Conservation (phyloP, 2,329 filamentous ascomycete genomes). For the Hypoxylon sp. region DNA sequence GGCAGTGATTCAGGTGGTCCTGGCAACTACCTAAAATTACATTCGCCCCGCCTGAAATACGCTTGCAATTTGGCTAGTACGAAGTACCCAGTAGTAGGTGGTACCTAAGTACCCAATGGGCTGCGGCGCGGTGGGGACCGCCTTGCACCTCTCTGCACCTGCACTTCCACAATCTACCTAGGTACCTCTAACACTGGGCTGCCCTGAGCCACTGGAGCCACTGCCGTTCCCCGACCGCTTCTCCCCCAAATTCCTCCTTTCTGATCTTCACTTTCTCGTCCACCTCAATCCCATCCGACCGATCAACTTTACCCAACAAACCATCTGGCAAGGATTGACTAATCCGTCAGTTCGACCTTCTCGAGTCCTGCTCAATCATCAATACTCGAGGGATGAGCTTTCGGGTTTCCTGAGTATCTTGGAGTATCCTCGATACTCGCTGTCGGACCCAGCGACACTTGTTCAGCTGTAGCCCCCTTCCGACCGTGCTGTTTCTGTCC, state of each 20-base stretch:
- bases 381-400: constrained; percentile 48
- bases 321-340: constrained; percentile 47
- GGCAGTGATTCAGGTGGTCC: constrained; percentile 34
- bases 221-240: constrained; percentile 49
- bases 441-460: constrained; percentile 39
- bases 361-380: constrained; percentile 41
- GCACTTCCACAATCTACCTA: constrained; percentile 8
- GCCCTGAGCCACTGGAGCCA: constrained; percentile 32
- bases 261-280: constrained; percentile 49
- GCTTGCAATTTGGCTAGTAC: constrained; percentile 38
- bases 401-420: constrained; percentile 40
- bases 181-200: constrained; percentile 15
- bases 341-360: constrained; percentile 43
- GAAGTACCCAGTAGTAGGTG: constrained; percentile 13
- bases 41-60: constrained; percentile 34
- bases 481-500: constrained; percentile 33
- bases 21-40: constrained; percentile 39
- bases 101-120: constrained; percentile 16
- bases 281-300: constrained; percentile 42
- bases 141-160: too few relatives aligned
- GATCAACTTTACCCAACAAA: constrained; percentile 45
- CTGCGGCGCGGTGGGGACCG: constrained; percentile 29
- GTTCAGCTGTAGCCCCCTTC: constrained; percentile 18
- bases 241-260: constrained; percentile 49
- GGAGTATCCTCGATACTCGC: constrained; percentile 51